These are phyloP conservation scores for Xylaria digitata DNA, from an alignment of 2,329 filamentous ascomycete genomes.

Conservation along the genomic window DNA sequence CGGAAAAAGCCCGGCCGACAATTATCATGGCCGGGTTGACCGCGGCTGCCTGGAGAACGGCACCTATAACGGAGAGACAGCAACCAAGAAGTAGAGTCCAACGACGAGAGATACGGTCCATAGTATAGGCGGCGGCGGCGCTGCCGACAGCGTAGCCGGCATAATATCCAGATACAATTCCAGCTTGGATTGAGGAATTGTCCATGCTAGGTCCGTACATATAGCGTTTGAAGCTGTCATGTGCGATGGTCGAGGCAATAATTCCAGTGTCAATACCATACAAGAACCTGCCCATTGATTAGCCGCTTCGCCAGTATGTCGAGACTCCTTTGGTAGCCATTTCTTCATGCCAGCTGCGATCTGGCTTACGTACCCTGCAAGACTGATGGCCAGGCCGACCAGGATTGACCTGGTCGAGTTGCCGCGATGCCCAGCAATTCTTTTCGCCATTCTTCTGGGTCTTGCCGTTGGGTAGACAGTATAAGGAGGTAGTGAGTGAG, in stretches of 20 bases:
- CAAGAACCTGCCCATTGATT: conserved; percentile 25
- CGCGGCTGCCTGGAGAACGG: conserved; percentile 45
- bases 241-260: conserved; percentile 38
- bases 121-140: conserved; percentile 22
- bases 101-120: conserved; percentile 25
- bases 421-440: conserved; percentile 28
- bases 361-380: conserved; percentile 24
- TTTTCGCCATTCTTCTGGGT: conserved; percentile 14
- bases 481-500: not conserved
- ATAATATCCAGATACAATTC: conserved; percentile 37
- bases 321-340: not conserved
- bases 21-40: conserved; percentile 47
- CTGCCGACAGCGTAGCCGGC: conserved; percentile 34
- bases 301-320: not conserved
- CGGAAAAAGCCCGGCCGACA: conserved; percentile 43
- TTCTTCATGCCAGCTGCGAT: not conserved
- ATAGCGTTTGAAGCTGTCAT: conserved; percentile 34
- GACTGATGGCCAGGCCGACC: conserved; percentile 28
- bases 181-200: conserved; percentile 27
- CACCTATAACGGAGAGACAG: conserved; percentile 42
- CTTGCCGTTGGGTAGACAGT: not conserved
- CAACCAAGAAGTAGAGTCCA: conserved; percentile 31
- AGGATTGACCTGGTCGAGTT: conserved; percentile 31
- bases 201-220: conserved; percentile 33
- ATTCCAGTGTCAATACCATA: conserved; percentile 37